Evolutionary conservation across 1,139 yeast species (phyloP).

Genomic region (Suhomyces maxii): DNA sequence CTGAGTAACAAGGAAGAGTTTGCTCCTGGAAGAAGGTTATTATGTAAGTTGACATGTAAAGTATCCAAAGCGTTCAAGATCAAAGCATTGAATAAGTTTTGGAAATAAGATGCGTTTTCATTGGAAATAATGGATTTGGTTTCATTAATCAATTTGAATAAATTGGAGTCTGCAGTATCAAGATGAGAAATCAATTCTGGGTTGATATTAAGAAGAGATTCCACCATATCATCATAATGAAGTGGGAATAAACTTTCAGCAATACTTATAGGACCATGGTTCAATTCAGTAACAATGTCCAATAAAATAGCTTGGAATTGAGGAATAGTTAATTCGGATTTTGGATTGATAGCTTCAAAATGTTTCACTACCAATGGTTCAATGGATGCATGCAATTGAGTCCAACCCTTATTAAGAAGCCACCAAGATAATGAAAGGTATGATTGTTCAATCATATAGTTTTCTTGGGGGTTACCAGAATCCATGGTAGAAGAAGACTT

Average conservation of each 20-base stretch:
- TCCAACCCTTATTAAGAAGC: constrained; percentile 87
- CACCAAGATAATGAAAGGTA: constrained; percentile 92
- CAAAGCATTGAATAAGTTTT: constrained; percentile 30
- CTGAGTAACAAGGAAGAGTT: constrained; percentile 10
- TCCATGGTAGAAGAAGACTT: constrained; percentile 17
- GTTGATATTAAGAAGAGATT: constrained; percentile 46
- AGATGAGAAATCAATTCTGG: constrained; percentile 43
- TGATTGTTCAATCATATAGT: constrained; percentile 70
- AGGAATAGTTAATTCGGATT: constrained; percentile 63
- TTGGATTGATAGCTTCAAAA: constrained; percentile 67
- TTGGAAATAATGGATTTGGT: constrained; percentile 35
- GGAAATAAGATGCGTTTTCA: constrained; percentile 20
- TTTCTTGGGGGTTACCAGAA: constrained; percentile 25
- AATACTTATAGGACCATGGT: constrained; percentile 19
- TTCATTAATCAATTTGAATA: constrained; percentile 47
- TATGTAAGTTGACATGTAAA: constrained; percentile 28
- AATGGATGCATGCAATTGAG: constrained; percentile 52
- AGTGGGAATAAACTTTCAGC: constrained; percentile 40
- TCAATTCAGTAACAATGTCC: constrained; percentile 19
- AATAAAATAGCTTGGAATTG: constrained; percentile 46
- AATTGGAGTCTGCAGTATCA: constrained; percentile 40
- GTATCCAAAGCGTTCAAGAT: constrained; percentile 31
- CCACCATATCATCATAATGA: constrained; percentile 41
- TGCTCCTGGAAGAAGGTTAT: constrained; percentile 8
- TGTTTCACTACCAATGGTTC: constrained; percentile 58